Percentiles rank a stretch among this genome's conserved stretches.
Evolutionary conservation across 164 flowering plant genomes (phyloP).

Genomic region (Magnolia kwangsiensis): DNA sequence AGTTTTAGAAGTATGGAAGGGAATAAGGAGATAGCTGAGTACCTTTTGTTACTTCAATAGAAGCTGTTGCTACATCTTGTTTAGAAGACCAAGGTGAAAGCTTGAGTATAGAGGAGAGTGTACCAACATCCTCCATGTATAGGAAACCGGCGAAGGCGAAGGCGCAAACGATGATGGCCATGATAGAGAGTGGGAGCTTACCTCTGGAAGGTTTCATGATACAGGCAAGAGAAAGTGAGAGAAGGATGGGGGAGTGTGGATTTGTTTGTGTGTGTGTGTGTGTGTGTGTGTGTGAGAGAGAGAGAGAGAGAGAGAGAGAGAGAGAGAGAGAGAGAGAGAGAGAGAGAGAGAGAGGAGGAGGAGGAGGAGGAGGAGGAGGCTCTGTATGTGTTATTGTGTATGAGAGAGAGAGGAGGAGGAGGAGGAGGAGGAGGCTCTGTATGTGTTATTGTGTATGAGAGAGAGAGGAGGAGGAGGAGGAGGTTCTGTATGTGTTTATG

Average conservation of each 20-base stretch:
- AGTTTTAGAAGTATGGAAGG: neutral
- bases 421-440: too few relatives aligned
- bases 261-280: too few relatives aligned
- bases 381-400: too few relatives aligned
- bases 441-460: too few relatives aligned
- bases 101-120: slow-evolving; percentile 41
- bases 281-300: too few relatives aligned
- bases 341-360: neutral
- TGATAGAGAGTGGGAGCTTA: slow-evolving; percentile 51
- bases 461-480: too few relatives aligned
- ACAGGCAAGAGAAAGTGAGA: neutral
- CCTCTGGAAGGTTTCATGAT: slow-evolving; percentile 38
- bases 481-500: too few relatives aligned
- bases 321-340: slow-evolving; percentile 2
- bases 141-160: slow-evolving; percentile 48
- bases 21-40: neutral
- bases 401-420: neutral
- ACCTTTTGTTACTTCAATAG: neutral
- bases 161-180: slow-evolving; percentile 36
- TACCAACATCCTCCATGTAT: slow-evolving; percentile 53
- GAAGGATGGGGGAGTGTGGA: neutral
- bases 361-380: too few relatives aligned
- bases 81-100: slow-evolving; percentile 41
- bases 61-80: neutral
- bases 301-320: slow-evolving; percentile 1